Conservation (phyloP, 2,329 filamentous ascomycete species). For the Fusarium paranaense region DNA sequence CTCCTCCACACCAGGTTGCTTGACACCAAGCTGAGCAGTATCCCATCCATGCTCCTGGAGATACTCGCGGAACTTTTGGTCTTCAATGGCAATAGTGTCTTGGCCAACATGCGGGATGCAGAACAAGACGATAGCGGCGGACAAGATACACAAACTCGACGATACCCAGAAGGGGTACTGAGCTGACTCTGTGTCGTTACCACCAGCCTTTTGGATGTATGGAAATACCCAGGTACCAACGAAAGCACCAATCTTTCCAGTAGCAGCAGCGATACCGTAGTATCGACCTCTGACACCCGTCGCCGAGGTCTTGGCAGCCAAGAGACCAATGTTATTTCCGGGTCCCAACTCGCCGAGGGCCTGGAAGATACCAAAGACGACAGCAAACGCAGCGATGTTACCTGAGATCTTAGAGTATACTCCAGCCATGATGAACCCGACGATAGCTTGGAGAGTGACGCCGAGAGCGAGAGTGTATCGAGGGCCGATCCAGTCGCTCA, state of each 20-base stretch:
- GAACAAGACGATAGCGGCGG: constrained; percentile 69
- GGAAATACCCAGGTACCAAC: constrained; percentile 87
- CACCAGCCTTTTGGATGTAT: constrained; percentile 73
- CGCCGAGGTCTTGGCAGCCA: constrained; percentile 88
- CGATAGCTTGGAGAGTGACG: constrained; percentile 77
- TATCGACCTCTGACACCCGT: constrained; percentile 85
- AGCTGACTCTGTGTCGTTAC: constrained; percentile 66
- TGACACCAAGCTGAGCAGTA: background rate
- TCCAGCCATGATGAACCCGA: constrained; percentile 91
- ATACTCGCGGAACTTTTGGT: constrained; percentile 79
- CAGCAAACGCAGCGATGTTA: constrained; percentile 52
- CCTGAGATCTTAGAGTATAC: constrained; percentile 78
- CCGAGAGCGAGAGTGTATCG: constrained; percentile 78
- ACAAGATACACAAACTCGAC: constrained; percentile 80
- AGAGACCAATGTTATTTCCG: constrained; percentile 89
- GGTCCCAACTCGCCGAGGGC: constrained; percentile 72
- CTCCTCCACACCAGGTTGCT: constrained; percentile 26
- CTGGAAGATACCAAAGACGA: constrained; percentile 54
- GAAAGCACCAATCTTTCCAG: constrained; percentile 85
- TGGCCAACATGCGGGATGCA: constrained; percentile 82
- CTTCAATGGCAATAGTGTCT: constrained; percentile 85
- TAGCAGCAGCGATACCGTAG: constrained; percentile 77
- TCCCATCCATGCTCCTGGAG: constrained; percentile 79
- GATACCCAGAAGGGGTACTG: constrained; percentile 95
- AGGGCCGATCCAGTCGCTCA: constrained; percentile 83